Conservation (phyloP, 2,329 filamentous ascomycete species). For the Colletotrichum sp. region DNA sequence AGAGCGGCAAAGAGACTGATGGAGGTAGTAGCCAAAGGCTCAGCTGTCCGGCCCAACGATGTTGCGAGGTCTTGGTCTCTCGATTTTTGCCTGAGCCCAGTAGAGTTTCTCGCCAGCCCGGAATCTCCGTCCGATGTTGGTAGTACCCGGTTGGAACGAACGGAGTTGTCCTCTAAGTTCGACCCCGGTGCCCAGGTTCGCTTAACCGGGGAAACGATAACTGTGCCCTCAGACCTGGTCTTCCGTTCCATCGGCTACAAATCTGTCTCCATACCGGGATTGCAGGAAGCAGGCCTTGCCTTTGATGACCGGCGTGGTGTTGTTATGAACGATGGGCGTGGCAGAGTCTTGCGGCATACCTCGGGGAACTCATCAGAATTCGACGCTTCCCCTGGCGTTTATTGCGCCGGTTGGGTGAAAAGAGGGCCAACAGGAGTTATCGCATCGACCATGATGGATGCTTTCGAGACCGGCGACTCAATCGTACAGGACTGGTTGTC, state of each 20-base stretch:
- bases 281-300: conserved; percentile 74
- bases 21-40: conserved; percentile 81
- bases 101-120: conserved; percentile 62
- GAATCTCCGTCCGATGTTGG: conserved; percentile 57
- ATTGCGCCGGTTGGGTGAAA: conserved; percentile 97
- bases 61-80: conserved; percentile 79
- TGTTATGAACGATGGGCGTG: conserved; percentile 81
- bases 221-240: conserved; percentile 71
- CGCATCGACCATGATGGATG: conserved; percentile 93
- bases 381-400: conserved; percentile 71
- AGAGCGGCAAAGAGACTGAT: conserved; percentile 79
- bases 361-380: conserved; percentile 37
- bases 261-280: conserved; percentile 76
- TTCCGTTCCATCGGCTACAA: conserved; percentile 98
- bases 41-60: conserved; percentile 50
- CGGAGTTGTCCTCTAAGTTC: conserved; percentile 59
- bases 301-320: conserved; percentile 79
- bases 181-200: conserved; percentile 54
- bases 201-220: conserved; percentile 52
- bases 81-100: conserved; percentile 83
- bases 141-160: conserved; percentile 71
- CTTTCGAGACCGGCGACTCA: conserved; percentile 86
- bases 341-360: conserved; percentile 62
- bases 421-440: conserved; percentile 94
- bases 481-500: conserved; percentile 78